phyloP scores from a whole-genome alignment of 805 yeast species.

The Alloascoidea africana region DNA sequence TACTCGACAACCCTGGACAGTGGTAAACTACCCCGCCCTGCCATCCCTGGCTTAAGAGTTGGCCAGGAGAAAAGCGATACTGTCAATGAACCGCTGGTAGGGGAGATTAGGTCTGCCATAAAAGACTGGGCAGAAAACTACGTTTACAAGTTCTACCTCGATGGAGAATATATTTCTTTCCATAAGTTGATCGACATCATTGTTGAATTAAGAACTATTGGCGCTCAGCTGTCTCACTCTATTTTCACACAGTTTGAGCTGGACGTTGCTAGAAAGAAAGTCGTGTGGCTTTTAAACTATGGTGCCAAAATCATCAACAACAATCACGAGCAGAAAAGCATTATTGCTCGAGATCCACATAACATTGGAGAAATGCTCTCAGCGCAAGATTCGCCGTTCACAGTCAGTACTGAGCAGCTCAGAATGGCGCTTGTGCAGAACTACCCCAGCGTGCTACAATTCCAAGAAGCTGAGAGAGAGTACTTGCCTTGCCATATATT shows the following conservation, averaged over 20 bases:
- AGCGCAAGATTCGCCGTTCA: conserved; percentile 27
- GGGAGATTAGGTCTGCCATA: conserved; percentile 17
- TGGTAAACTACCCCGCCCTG: conserved; percentile 10
- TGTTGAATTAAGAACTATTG: conserved; percentile 12
- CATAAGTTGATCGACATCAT: conserved; percentile 11
- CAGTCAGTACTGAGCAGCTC: conserved; percentile 51
- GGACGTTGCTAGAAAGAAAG: conserved; percentile 12
- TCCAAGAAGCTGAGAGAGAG: not conserved
- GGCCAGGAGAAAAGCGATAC: conserved; percentile 10
- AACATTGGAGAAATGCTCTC: conserved; percentile 11
- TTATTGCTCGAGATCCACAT: conserved; percentile 15
- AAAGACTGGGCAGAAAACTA: conserved; percentile 16
- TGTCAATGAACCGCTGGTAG: conserved; percentile 14
- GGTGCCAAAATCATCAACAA: conserved; percentile 16
- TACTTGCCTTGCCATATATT: conserved; percentile 34
- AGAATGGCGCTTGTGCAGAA: conserved; percentile 59
- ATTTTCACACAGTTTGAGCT: conserved; percentile 14
- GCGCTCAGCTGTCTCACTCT: conserved; percentile 13
- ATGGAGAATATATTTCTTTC: conserved; percentile 13
- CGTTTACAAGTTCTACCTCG: conserved; percentile 12
- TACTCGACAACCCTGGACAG: conserved; percentile 2
- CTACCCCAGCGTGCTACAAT: conserved; percentile 31
- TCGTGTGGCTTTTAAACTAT: conserved; percentile 16
- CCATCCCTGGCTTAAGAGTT: conserved; percentile 11
- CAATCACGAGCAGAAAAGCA: conserved; percentile 5